Evolutionary conservation across 495 filamentous ascomycete species (phyloP), one percentile per base, ranked within the genome.

Genomic region (Lasiosphaeria ovina): DNA sequence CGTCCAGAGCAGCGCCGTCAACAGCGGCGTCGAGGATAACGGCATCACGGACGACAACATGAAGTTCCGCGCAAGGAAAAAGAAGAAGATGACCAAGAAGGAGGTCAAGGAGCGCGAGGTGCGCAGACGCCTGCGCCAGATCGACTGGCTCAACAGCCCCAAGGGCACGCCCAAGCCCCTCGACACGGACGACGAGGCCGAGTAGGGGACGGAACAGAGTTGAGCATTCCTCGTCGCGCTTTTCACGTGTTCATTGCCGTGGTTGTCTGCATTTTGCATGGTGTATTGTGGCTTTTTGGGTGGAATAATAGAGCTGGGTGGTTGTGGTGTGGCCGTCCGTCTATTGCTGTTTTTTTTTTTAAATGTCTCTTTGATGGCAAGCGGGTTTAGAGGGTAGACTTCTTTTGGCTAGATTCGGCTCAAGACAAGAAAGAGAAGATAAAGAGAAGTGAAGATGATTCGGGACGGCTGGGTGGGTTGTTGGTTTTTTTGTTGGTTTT

Each of bases 71-170:
- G 83, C 92, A 3, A 80, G 77, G 68, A 92, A 93, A 82, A 97
- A 96, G 89, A 97, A 93, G 87, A 98, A 98, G 90, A 81, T 96
- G 85, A 98, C 94, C 53, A 88, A 93, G 77, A 90, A 89, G 73
- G 93, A 98, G 77, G 62, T 91, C 68, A 98, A 98, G 83, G 94
- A 98, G 65, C 81, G 89, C 3, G 95, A 98, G 74, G 87, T 87
- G 34, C 82, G 94, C 62, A 83, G 93, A 59, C 81, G 93, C 71
- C 78, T 98, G 76, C 89, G 94, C 71, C 91, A 98, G 74, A 93
- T 98, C 63, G 93, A 98, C 75, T 98, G 95, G 93, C 76, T 89
- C 61, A 92, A 88, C 70, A 84, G 79, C 64, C 83, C 86, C 66
- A 87, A 89, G 81, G 89, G 89, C 7, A 94, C 90, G 5, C 90